Conservation (phyloP, 1,284 basidiomycete species). For the Heterobasidion irregulare region DNA sequence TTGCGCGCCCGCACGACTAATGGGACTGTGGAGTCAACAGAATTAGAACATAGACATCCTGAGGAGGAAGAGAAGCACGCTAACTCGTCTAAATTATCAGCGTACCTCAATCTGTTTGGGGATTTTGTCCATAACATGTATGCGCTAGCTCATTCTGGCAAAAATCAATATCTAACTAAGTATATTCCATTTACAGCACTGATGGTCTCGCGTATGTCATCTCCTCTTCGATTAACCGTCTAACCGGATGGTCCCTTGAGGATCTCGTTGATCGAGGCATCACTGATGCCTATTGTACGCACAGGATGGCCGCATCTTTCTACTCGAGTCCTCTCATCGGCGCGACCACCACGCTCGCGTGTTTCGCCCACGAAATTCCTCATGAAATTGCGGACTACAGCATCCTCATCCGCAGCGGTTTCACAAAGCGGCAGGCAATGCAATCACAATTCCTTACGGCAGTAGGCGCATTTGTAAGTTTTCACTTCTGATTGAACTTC, state of each 20-base stretch:
- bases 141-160: slow-evolving; percentile 17
- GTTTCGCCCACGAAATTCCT: slow-evolving; percentile 88
- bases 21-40: slow-evolving; percentile 7
- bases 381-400: slow-evolving; percentile 92
- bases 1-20: slow-evolving; percentile 19
- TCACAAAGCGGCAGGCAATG: slow-evolving; percentile 86
- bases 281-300: not conserved
- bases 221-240: not conserved
- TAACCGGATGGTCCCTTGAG: no score
- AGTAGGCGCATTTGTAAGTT: slow-evolving; percentile 77
- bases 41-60: slow-evolving; percentile 11
- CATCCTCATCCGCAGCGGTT: slow-evolving; percentile 81
- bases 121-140: slow-evolving; percentile 87
- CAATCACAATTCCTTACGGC: slow-evolving; percentile 86
- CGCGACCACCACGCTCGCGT: slow-evolving; percentile 84
- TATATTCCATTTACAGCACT: not conserved
- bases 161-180: not conserved
- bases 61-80: slow-evolving; percentile 23
- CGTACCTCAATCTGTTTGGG: slow-evolving; percentile 85
- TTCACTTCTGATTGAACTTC: not conserved
- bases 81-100: slow-evolving; percentile 68
- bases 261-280: not conserved
- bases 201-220: slow-evolving; percentile 9
- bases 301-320: slow-evolving; percentile 84
- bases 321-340: slow-evolving; percentile 85